These are phyloP conservation scores for Talaromyces wortmannii DNA, from an alignment of 495 filamentous ascomycete genomes.

Conservation along the genomic window DNA sequence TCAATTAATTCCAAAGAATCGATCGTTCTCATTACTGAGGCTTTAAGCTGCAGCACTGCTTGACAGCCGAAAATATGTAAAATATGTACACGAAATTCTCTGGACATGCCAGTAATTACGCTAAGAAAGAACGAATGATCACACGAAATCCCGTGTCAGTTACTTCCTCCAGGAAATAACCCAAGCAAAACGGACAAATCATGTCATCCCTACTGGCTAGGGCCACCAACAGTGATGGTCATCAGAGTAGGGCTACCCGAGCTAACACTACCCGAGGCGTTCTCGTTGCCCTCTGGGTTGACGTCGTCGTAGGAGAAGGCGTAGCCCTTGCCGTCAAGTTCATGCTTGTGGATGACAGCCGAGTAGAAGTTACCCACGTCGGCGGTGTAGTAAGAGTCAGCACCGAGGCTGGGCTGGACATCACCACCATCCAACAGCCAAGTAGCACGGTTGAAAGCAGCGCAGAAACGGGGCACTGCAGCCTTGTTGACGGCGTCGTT, in stretches of 20 bases:
- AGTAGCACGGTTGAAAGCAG: conserved; percentile 35
- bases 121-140: too few species aligned
- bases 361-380: conserved; percentile 33
- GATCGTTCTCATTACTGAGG: too few species aligned
- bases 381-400: conserved; percentile 21
- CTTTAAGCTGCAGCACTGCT: neutral
- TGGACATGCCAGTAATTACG: too few species aligned
- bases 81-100: neutral
- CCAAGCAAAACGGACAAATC: too few species aligned
- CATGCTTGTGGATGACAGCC: conserved; percentile 33
- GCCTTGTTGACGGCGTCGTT: conserved; percentile 33
- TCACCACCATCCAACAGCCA: conserved; percentile 30
- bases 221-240: conserved; percentile 20
- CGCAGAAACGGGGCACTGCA: conserved; percentile 42
- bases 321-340: conserved; percentile 33
- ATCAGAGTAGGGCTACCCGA: conserved; percentile 14
- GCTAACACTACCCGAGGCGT: conserved; percentile 25
- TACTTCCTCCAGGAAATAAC: neutral
- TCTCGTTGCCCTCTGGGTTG: conserved; percentile 23
- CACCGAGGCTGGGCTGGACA: conserved; percentile 22
- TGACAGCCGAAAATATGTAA: neutral
- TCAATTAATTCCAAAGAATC: too few species aligned
- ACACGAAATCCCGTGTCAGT: neutral
- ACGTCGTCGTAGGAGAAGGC: conserved; percentile 46
- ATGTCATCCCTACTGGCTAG: neutral